phyloP scores from a whole-genome alignment of 371 early-diverging fungal genomes.

The Mortierella sp. region DNA sequence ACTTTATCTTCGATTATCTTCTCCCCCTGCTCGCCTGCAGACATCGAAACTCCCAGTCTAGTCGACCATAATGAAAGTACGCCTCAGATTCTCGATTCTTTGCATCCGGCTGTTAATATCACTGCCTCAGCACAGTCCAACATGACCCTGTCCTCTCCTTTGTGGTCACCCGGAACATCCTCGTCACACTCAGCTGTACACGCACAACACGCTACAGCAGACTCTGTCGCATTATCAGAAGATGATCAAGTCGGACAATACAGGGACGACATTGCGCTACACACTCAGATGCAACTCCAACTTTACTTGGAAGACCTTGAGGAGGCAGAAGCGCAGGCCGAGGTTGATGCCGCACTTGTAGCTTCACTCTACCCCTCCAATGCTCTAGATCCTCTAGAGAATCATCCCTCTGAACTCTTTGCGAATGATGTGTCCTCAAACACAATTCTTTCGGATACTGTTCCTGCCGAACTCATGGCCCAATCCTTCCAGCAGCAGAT shows the following conservation, averaged over 20 bases:
- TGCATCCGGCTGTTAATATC: not conserved
- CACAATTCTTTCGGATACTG: not conserved
- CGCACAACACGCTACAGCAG: not conserved
- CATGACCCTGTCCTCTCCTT: conserved; percentile 70
- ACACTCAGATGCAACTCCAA: conserved; percentile 47
- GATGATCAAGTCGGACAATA: conserved; percentile 25
- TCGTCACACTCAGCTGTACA: conserved; percentile 1
- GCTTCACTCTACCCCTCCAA: conserved; percentile 7
- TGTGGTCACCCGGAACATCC: conserved; percentile 16
- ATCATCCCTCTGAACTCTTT: not conserved
- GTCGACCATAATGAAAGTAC: not conserved
- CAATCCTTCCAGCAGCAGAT: conserved; percentile 38
- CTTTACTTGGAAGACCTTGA: conserved; percentile 41
- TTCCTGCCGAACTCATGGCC: not conserved
- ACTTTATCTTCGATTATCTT: not conserved
- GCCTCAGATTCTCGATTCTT: not conserved
- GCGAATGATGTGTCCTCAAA: not conserved
- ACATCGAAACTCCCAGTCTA: not conserved
- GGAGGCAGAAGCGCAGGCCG: conserved; percentile 20
- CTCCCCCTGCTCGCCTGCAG: not conserved
- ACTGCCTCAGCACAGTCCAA: not conserved
- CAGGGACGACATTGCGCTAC: conserved; percentile 32
- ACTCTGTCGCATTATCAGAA: not conserved
- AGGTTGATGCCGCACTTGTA: conserved; percentile 14
- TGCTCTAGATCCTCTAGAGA: not conserved